Percentiles rank a stretch among this genome's conserved stretches.
Evolutionary conservation across 2,329 filamentous ascomycete genomes (phyloP).

Genomic region (Cladosporium sp.): DNA sequence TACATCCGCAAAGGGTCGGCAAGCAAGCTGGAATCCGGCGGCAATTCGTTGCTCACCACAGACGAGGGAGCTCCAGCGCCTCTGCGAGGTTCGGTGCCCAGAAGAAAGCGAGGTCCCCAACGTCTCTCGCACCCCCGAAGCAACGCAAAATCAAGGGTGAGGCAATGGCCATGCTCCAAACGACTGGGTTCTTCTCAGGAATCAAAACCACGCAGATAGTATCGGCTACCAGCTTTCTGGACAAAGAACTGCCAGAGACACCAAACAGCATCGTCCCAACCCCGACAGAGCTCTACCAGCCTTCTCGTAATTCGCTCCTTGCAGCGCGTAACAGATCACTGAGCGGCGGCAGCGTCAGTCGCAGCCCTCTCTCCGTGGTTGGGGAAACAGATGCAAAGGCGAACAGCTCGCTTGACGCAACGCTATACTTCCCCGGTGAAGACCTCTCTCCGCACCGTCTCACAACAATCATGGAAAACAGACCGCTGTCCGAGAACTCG

Average conservation of each 20-base stretch:
- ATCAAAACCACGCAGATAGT: constrained; percentile 15
- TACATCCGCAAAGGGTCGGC: background rate
- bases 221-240: constrained; percentile 19
- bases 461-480: constrained; percentile 20
- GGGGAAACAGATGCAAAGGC: constrained; percentile 14
- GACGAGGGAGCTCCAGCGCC: background rate
- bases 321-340: background rate
- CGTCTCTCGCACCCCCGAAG: background rate
- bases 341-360: constrained; percentile 4
- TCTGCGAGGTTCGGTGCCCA: background rate
- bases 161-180: constrained; percentile 28
- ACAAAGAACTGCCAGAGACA: constrained; percentile 20
- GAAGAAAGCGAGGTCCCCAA: background rate
- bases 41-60: background rate
- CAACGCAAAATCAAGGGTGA: constrained; percentile 19
- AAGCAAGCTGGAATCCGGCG: background rate
- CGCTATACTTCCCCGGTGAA: background rate
- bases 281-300: constrained; percentile 20
- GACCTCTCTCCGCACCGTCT: constrained; percentile 15
- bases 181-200: constrained; percentile 23
- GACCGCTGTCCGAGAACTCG: constrained; percentile 16
- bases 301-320: constrained; percentile 2
- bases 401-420: constrained; percentile 1
- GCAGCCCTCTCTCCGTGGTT: constrained; percentile 22
- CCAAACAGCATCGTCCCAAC: constrained; percentile 18